phyloP scores from a whole-genome alignment of 2,329 filamentous ascomycete genomes.

The Helminthosporium solani region DNA sequence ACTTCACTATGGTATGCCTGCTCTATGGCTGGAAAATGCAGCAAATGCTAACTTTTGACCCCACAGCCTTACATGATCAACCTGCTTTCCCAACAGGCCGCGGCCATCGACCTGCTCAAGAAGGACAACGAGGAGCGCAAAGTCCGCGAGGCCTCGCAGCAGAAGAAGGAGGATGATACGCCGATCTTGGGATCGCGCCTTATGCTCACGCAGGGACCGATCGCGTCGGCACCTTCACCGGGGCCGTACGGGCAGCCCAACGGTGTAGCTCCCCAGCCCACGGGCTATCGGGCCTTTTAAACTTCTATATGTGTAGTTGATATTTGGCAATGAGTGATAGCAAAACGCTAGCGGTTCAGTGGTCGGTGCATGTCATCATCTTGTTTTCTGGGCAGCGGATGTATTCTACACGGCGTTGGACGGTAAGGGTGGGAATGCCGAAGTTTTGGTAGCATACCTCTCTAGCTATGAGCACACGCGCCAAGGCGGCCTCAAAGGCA shows the following conservation, averaged over 20 bases:
- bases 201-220: slow-evolving; percentile 92
- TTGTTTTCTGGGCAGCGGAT: slow-evolving; percentile 4
- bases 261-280: slow-evolving; percentile 85
- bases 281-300: slow-evolving; percentile 54
- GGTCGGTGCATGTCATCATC: slow-evolving; percentile 11
- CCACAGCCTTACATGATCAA: slow-evolving; percentile 93
- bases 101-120: slow-evolving; percentile 80
- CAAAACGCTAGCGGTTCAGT: background rate
- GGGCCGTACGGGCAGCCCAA: slow-evolving; percentile 77
- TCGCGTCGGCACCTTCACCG: slow-evolving; percentile 58
- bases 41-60: slow-evolving; percentile 10
- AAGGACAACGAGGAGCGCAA: slow-evolving; percentile 97
- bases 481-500: slow-evolving; percentile 15
- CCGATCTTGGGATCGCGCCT: slow-evolving; percentile 89
- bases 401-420: slow-evolving; percentile 35
- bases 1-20: slow-evolving; percentile 79
- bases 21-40: background rate
- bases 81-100: slow-evolving; percentile 86
- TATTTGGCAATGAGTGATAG: background rate
- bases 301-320: slow-evolving; percentile 1
- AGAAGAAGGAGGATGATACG: slow-evolving; percentile 89
- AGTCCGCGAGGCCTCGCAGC: slow-evolving; percentile 65
- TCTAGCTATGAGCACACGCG: slow-evolving; percentile 14
- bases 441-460: slow-evolving; percentile 16
- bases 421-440: slow-evolving; percentile 1